phyloP scores from a whole-genome alignment of 1,139 yeast species.

The Yamadazyma diospyri region DNA sequence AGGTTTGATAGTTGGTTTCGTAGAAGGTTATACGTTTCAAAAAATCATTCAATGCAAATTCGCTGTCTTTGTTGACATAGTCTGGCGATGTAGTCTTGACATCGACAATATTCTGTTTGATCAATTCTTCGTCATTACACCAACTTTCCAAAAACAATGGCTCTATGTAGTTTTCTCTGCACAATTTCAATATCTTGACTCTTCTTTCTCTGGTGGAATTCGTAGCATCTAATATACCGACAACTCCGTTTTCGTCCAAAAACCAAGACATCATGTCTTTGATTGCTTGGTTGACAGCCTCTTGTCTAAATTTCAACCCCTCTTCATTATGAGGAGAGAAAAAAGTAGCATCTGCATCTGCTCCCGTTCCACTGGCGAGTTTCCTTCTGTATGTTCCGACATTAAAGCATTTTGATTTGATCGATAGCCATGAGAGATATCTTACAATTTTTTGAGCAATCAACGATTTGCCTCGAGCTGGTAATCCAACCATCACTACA shows the following conservation, averaged over 20 bases:
- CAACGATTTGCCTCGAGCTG: slow-evolving; percentile 73
- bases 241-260: slow-evolving; percentile 73
- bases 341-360: slow-evolving; percentile 56
- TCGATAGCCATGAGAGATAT: slow-evolving; percentile 87
- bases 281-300: slow-evolving; percentile 71
- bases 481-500: slow-evolving; percentile 73
- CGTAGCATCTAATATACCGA: slow-evolving; percentile 89
- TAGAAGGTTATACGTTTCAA: slow-evolving; percentile 69
- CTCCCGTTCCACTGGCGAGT: slow-evolving; percentile 31
- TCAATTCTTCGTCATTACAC: slow-evolving; percentile 79
- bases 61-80: slow-evolving; percentile 68
- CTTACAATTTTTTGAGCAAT: slow-evolving; percentile 83
- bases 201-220: slow-evolving; percentile 71
- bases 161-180: slow-evolving; percentile 67
- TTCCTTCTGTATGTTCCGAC: slow-evolving; percentile 82
- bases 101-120: slow-evolving; percentile 76
- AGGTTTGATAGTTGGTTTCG: slow-evolving; percentile 70
- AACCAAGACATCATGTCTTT: slow-evolving; percentile 91
- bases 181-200: slow-evolving; percentile 56
- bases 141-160: slow-evolving; percentile 91
- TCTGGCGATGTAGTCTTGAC: slow-evolving; percentile 89
- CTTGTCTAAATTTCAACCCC: slow-evolving; percentile 58
- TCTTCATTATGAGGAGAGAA: slow-evolving; percentile 66
- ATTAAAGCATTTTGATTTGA: slow-evolving; percentile 82
- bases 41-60: slow-evolving; percentile 70